Percentiles rank a stretch among this genome's conserved stretches.
phyloP scores from a whole-genome alignment of 2,329 filamentous ascomycete species.

The Oidium heveae region DNA sequence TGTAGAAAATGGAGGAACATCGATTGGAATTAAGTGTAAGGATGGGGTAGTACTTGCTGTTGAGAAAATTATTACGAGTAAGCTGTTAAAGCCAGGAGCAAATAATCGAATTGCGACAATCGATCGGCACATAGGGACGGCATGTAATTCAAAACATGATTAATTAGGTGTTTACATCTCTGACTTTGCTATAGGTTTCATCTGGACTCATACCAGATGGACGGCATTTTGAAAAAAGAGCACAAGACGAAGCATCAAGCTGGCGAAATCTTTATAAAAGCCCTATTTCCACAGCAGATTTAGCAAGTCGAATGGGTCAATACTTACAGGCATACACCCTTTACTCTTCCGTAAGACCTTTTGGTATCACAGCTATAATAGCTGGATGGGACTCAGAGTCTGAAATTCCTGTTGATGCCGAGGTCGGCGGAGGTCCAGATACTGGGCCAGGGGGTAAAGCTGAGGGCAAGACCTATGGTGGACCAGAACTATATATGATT shows the following conservation, averaged over 20 bases:
- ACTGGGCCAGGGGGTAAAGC: slow-evolving; percentile 68
- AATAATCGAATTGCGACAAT: slow-evolving; percentile 95
- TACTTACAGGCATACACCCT: slow-evolving; percentile 96
- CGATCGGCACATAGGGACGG: slow-evolving; percentile 79
- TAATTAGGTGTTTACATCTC: not conserved
- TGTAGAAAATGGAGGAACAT: slow-evolving; percentile 91
- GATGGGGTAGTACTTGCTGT: slow-evolving; percentile 89
- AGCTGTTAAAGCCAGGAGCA: slow-evolving; percentile 78
- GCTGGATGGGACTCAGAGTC: slow-evolving; percentile 81
- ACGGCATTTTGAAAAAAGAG: slow-evolving; percentile 79
- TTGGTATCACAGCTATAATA: slow-evolving; percentile 85
- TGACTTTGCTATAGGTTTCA: slow-evolving; percentile 40
- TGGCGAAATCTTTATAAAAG: slow-evolving; percentile 92
- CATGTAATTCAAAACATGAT: slow-evolving; percentile 23
- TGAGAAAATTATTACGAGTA: slow-evolving; percentile 89
- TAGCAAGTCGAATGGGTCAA: slow-evolving; percentile 79
- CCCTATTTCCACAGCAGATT: slow-evolving; percentile 67
- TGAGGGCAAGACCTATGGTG: slow-evolving; percentile 51
- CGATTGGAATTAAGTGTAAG: slow-evolving; percentile 88
- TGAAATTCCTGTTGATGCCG: slow-evolving; percentile 65
- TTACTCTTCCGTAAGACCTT: slow-evolving; percentile 88
- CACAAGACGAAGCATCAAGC: slow-evolving; percentile 72
- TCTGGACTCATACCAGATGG: slow-evolving; percentile 88
- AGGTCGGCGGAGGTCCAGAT: slow-evolving; percentile 60
- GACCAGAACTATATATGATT: slow-evolving; percentile 94